Base-by-base conservation (phyloP, 176 grass and related monocot species). In the Canna indica region DNA sequence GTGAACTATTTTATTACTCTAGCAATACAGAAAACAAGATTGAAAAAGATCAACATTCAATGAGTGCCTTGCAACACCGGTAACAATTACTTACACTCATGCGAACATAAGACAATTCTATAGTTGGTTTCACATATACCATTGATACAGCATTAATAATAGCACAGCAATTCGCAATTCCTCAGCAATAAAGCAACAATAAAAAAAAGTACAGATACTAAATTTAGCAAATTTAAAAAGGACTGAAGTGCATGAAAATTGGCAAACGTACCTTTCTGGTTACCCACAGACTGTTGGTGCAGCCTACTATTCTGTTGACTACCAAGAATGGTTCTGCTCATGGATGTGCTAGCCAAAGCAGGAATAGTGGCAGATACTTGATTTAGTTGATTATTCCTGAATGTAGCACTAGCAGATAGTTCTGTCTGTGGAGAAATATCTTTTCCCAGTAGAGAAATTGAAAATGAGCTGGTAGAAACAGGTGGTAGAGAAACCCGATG, bases 221-320 rank as follows among this genome's bases (percentile, higher is more conserved):
- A 11, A 44, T 38, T 10, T 44, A 44, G 1, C 1, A 44, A 44
- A 44, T 7, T 7, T 44, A n/a, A n/a, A n/a, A n/a, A n/a, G n/a
- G n/a, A n/a, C n/a, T n/a, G n/a, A 11, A 44, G 7, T 44, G 5
- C 41, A 44, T 44, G n/a, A n/a, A n/a, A n/a, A n/a, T n/a, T 56
- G 25, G 27, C 20, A 52, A 30, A 24, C 26, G 59, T 91, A 91
- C 89, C 89, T 85, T 91, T 91, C 59, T 75, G 66, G 41, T 80
- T 82, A 59, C 26, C 30, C 59, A 39, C 57, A 76, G 82, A 33
- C 63, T 74, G 80, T 68, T 85, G 89, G 38, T 83, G 60, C 54
- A 73, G 70, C 48, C 67, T 85, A 74, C 67, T 83, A 35, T 72
- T 53, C 5, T 83, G 84, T 73, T 85, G 82, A 29, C 38, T 30